Evolutionary conservation across 148 eudicot species (phyloP), one percentile per base, ranked within the genome.

Genomic region (Talinum fruticosum): DNA sequence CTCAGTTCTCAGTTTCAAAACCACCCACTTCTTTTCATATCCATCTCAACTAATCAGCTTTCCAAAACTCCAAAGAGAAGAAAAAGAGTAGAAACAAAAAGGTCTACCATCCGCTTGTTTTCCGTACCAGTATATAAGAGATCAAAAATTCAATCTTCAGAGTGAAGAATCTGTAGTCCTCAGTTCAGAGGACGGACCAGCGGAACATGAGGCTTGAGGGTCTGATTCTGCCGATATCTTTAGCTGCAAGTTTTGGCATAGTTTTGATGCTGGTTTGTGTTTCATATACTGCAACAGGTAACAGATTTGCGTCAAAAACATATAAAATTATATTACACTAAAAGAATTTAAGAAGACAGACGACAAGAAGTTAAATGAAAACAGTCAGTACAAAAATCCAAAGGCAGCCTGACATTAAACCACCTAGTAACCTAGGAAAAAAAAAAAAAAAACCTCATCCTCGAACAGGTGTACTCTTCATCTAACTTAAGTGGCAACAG

Each of bases 111-210:
- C 14, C 23, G 41, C 71, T 68, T 33, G 47, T 36, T 68, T 34
- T 36, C 44, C 12, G 26, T 23, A 68, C 47, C 72, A 35, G 72
- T 35, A 68, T 68, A 26, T 28, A 36, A 68, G 71, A 35, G 45
- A 68, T 68, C 44, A 68, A 68, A 68, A 68, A 68, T 68, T 62
- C 44, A 34, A 68, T 68, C 72, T 68, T 68, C 45, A 36, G 72
- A 68, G 24, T 34, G 72, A 68, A 35, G 72, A 68, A 68, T 68
- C 72, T 68, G 66, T 26, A 6, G 66, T 62, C 65, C 65, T 59
- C 30, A 10, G 30, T 28, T 62, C 66, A 5, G 47, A 51, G 57
- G 33, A 62, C 14, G 15, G 66, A 62, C 16, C 29, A 59, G 70
- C 70, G 4, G 38, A 33, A 35, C 3, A 36, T 1, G 72, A 68